Evolutionary conservation across 768 basidiomycete genomes (phyloP).

Genomic region (Hygrophorus pudorinus): DNA sequence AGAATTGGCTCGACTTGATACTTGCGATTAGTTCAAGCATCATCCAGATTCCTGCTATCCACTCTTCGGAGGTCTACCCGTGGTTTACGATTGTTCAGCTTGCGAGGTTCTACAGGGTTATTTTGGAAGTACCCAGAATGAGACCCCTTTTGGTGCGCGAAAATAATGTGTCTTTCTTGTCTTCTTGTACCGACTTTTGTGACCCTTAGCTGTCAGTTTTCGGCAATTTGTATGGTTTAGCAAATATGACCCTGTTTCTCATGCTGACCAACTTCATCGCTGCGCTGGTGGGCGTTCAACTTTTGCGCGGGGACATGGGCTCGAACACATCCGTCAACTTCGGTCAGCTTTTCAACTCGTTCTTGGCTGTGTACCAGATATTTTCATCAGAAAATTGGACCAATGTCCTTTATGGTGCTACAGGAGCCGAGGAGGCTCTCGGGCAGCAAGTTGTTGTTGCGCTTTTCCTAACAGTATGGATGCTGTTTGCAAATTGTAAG

Average conservation of each 20-base stretch:
- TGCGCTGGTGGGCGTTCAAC: constrained; percentile 73
- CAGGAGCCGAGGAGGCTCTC: constrained; percentile 47
- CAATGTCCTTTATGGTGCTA: constrained; percentile 54
- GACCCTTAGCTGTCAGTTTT: constrained; percentile 69
- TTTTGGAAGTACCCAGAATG: constrained; percentile 86
- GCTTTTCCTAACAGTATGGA: constrained; percentile 72
- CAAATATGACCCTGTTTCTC: constrained; percentile 89
- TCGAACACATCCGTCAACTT: constrained; percentile 54
- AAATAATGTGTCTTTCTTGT: constrained; percentile 1
- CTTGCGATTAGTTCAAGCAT: constrained; percentile 68
- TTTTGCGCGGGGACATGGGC: constrained; percentile 75
- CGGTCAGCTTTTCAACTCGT: constrained; percentile 74
- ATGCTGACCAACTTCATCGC: constrained; percentile 80
- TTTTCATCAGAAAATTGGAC: constrained; percentile 96
- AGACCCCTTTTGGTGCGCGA: constrained; percentile 66
- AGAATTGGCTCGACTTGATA: constrained; percentile 68
- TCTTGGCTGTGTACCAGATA: constrained; percentile 80
- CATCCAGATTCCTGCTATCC: constrained; percentile 79
- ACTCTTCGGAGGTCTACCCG: constrained; percentile 52
- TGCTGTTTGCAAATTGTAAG: constrained; percentile 88
- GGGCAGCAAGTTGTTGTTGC: constrained; percentile 64
- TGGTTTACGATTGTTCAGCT: constrained; percentile 91
- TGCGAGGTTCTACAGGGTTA: constrained; percentile 83
- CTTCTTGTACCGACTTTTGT: neutral
- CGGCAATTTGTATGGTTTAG: constrained; percentile 83